Evolutionary conservation across 2,329 filamentous ascomycete genomes (phyloP), one percentile per base, ranked within the genome.

Genomic region (Dryadomyces quercus-mongolicae): DNA sequence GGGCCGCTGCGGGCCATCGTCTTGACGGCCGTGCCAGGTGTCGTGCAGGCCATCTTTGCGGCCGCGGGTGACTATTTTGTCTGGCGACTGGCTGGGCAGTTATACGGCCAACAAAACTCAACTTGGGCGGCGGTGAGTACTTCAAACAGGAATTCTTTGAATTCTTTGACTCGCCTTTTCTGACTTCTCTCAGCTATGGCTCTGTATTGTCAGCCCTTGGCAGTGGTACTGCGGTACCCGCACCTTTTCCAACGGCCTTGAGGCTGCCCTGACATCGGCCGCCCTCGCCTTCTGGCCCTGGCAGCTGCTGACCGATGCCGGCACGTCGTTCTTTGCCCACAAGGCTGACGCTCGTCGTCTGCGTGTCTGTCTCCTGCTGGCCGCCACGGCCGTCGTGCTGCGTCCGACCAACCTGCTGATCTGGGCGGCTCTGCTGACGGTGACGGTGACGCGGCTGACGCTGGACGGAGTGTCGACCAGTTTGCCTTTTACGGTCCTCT

Each of bases 141-240:
- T n/a, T n/a, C n/a, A n/a, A n/a, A n/a, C n/a, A n/a, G n/a, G n/a
- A n/a, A n/a, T n/a, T 40, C n/a, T 3, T 43, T 8, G 43, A 31
- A 0, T 18, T 5, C 4, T 13, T 13, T n/a, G 25, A 31, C 25
- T 31, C 25, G 8, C 4, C 25, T 8, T 31, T 8, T 8, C 25
- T 31, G 25, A 31, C 8, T 3, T 21, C 34, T 20, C 31, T 38
- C 58, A 90, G 84, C 73, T 95, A 48, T 76, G 78, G 56, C 76
- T 93, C 69, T 84, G 82, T 3, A 68, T 86, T 46, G 72, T 83
- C 62, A 95, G 83, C 68, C 88, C 93, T 7, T 98, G 93, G 90
- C 89, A 96, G 67, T 97, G 88, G 88, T 97, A 93, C 69, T 93
- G 86, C 70, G 93, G 90, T 1, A 92, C 90, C 0, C 80, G 93